Base-by-base conservation (phyloP, 441 rosid genomes). In the Sinapis alba region DNA sequence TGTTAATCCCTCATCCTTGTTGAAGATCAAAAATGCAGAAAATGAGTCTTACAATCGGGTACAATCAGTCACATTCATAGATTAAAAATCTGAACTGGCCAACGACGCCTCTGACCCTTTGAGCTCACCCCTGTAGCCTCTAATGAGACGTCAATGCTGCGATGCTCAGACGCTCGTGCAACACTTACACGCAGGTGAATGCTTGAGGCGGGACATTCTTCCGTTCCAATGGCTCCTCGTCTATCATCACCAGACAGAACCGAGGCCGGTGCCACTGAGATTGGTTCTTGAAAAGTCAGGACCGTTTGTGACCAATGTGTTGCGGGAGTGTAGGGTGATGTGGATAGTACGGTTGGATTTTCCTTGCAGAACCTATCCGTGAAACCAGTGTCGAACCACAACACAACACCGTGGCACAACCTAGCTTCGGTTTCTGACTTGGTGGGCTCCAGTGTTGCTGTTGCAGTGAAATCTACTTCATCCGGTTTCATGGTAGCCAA, bases 261-360 rank as follows among this genome's bases (percentile, higher is more conserved):
- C 0, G 76, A 18, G 41, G 89, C 82, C 53, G 86, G 77, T 32
- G 90, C 88, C 59, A 74, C 10, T 45, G 63, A 36, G 80, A 92
- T 87, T 28, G 99, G 98, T 68, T 95, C 92, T 51, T 53, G 77
- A 65, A 95, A 90, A 6, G 97, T 92, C 74, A 95, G 77, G 68
- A 95, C 80, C 5, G 99, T 95, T 73, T 95, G 99, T 3, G 89
- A 74, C 99, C 99, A 95, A 58, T 95, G 99, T 10, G 99, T 95
- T 83, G 81, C 86, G 32, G 89, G 87, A 41, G 91, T 87, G 73
- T 79, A 83, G 0, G 98, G 99, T 16, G 99, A 92, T 36, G 99
- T 92, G 11, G 99, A 89, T 78, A 95, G 79, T 28, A 88, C 79
- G 3, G 88, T 82, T 13, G 97, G 90, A 34, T 72, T 82, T 80